These are phyloP conservation scores for Spongispora temasekensis DNA, from an alignment of 1,284 basidiomycete genomes.

Conservation along the genomic window DNA sequence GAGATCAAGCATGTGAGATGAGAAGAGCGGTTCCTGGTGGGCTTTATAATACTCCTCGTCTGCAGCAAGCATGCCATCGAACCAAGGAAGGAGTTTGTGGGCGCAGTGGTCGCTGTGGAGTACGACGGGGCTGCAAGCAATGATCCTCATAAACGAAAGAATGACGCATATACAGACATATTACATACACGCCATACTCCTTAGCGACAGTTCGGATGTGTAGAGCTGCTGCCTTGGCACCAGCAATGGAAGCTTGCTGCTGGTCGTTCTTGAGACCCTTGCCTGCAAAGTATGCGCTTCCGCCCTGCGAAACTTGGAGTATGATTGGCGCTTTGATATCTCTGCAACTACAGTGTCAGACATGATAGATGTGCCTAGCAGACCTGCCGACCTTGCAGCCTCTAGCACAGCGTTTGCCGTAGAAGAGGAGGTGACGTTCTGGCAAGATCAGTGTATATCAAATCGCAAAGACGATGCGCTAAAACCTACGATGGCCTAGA, in stretches of 20 bases:
- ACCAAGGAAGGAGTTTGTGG: conserved; percentile 98
- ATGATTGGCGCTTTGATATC: conserved; percentile 98
- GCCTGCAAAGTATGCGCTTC: conserved; percentile 95
- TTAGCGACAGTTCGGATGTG: conserved; percentile 91
- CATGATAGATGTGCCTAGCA: not conserved
- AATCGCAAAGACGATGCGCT: conserved; percentile 3
- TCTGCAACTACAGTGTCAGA: conserved; percentile 33
- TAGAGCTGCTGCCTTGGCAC: conserved; percentile 91
- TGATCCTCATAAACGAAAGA: not conserved
- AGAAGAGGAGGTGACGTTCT: conserved; percentile 78
- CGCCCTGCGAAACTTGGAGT: conserved; percentile 97
- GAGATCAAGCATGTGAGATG: conserved; percentile 99
- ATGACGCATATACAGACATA: too few species aligned
- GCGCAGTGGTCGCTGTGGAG: conserved; percentile 99
- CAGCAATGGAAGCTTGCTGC: conserved; percentile 95
- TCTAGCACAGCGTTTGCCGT: conserved; percentile 76
- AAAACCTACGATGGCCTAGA: conserved; percentile 61
- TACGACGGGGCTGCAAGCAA: conserved; percentile 77
- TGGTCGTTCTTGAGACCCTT: conserved; percentile 96
- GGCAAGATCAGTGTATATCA: conserved; percentile 3
- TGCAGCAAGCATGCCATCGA: conserved; percentile 98
- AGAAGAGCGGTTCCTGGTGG: conserved; percentile 92
- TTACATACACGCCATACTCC: conserved; percentile 83
- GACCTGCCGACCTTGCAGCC: conserved; percentile 57
- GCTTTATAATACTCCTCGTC: conserved; percentile 93